A percentile compares a stretch with the other conserved stretches of the same genome.
Conservation (phyloP, 495 filamentous ascomycete species). For the Neurospora sublineolata region DNA sequence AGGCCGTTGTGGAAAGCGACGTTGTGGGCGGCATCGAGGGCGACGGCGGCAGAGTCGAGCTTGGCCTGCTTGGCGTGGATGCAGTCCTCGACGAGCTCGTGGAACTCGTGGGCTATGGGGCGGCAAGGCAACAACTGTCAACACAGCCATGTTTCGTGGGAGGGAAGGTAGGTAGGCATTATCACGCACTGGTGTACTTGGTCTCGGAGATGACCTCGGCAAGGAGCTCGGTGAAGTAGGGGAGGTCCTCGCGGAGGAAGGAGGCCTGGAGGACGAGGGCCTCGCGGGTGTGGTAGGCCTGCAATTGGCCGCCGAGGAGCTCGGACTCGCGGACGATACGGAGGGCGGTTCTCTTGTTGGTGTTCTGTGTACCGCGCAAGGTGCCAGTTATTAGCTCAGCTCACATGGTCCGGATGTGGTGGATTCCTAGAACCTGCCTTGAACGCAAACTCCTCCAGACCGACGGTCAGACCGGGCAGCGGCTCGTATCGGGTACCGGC, state of each 20-base stretch:
- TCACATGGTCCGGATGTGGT: no score
- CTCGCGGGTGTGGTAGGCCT: conserved; percentile 79
- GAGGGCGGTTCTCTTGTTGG: conserved; percentile 70
- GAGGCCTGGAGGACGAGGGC: conserved; percentile 83
- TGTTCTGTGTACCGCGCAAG: conserved; percentile 47
- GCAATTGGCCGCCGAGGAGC: conserved; percentile 79
- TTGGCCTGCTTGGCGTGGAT: conserved; percentile 62
- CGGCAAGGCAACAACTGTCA: conserved; percentile 6
- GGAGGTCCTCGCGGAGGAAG: conserved; percentile 88
- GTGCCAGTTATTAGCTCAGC: conserved; percentile 37
- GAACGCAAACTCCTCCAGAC: conserved; percentile 88
- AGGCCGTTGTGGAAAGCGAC: conserved; percentile 92
- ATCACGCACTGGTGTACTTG: conserved; percentile 64
- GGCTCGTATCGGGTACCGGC: conserved; percentile 87
- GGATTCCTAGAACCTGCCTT: conserved; percentile 74
- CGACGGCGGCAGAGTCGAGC: conserved; percentile 57
- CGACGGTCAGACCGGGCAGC: conserved; percentile 78
- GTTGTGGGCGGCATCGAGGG: conserved; percentile 74
- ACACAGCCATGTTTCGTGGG: conserved; percentile 6
- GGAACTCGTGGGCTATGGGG: conserved; percentile 64
- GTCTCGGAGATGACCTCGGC: conserved; percentile 82
- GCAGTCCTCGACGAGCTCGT: conserved; percentile 67
- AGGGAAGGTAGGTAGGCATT: not conserved
- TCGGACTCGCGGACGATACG: conserved; percentile 91
- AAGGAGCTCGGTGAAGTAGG: conserved; percentile 94